Base-by-base conservation (phyloP, 1,284 basidiomycete species). In the Kalmanozyma brasiliensis region DNA sequence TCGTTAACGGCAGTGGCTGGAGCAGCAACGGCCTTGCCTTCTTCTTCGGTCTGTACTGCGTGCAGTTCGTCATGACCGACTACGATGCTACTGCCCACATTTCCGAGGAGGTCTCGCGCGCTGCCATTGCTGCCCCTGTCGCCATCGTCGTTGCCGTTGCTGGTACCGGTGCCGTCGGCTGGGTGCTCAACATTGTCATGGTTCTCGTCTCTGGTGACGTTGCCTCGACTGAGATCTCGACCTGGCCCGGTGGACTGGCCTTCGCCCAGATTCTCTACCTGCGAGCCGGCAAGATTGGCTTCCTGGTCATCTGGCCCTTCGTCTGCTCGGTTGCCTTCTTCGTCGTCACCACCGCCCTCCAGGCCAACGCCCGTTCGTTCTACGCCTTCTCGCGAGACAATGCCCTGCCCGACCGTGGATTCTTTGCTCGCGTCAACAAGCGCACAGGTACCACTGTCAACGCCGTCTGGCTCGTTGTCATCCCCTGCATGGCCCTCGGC, bases 311-410 rank as follows among this genome's bases (percentile, higher is more conserved):
- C 56, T 81, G 80, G 80, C 80, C 35, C 1, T 81, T 81, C 55
- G 74, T 78, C 49, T 80, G 77, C 65, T 57, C 72, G 22, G 73
- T 82, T 16, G 81, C 83, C 37, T 84, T 80, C 64, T 79, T 79
- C 33, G 81, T 84, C 60, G 81, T 83, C 40, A 80, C 79, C 32
- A 86, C 86, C 6, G 86, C 90, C 22, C 85, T 93, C 4, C 94
- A 96, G 83, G 93, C 93, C 10, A 89, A 89, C 55, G 92, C 92
- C 5, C 87, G 93, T 44, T 91, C 92, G 0, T 85, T 94, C 38
- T 95, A 92, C 77, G 94, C 94, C 4, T 92, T 97, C 84, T 91
- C 90, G 77, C 90, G 92, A 56, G 92, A 94, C 78, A 87, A 87
- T 52, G 90, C 88, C 38, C 86, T 94, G 36, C 93, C 93, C 6